Evolutionary conservation across 345 rosid genomes (phyloP).

Genomic region (Brassica cretica): DNA sequence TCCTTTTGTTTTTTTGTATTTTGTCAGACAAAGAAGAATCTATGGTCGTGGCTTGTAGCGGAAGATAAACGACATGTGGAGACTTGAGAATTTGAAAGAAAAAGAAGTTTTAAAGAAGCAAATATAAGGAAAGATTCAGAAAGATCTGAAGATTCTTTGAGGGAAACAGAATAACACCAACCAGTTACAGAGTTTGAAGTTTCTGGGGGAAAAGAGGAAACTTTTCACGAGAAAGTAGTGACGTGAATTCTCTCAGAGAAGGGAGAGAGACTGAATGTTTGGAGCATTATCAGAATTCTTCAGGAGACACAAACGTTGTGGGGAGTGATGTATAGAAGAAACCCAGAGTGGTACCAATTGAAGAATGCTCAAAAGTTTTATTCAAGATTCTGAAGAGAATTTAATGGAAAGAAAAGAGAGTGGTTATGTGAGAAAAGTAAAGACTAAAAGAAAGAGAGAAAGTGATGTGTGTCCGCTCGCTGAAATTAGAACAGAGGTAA

Average conservation of each 20-base stretch:
- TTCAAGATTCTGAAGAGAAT: constrained; percentile 9
- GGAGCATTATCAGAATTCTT: constrained; percentile 40
- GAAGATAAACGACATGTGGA: constrained; percentile 40
- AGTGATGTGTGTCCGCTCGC: too few relatives aligned
- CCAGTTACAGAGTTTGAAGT: constrained; percentile 18
- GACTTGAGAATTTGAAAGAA: constrained; percentile 5
- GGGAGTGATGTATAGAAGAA: constrained; percentile 22
- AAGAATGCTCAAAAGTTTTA: background rate
- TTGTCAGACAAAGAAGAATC: constrained; percentile 32
- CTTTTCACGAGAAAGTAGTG: constrained; percentile 15
- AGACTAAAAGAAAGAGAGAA: background rate
- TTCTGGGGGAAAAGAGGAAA: background rate
- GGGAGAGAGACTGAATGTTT: constrained; percentile 41
- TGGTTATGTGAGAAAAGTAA: too few relatives aligned
- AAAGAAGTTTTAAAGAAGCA: background rate
- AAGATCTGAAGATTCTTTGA: constrained; percentile 33
- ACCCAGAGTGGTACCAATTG: constrained; percentile 36
- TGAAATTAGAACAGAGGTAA: constrained; percentile 13
- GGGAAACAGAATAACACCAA: background rate
- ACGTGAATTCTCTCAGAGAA: constrained; percentile 44
- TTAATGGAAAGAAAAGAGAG: background rate
- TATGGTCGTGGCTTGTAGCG: constrained; percentile 38
- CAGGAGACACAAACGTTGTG: constrained; percentile 11
- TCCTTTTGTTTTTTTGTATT: constrained; percentile 13
- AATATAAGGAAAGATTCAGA: constrained; percentile 27